Evolutionary conservation across 208 protist species (phyloP).

Genomic region (Porcisia deanei): DNA sequence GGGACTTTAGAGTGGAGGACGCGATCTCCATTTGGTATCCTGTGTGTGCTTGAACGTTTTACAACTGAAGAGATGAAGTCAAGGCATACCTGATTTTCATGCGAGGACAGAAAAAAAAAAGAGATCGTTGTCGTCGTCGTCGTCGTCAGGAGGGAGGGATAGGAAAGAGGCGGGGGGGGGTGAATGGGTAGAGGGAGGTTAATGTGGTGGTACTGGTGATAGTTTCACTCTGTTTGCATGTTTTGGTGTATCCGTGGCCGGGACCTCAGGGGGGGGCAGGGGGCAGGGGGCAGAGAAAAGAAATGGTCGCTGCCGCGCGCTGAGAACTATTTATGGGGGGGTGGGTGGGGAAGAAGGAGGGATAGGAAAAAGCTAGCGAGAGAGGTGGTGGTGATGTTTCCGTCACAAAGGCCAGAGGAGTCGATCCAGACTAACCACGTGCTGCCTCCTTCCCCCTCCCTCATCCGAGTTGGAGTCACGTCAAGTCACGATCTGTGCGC

Average conservation of each 20-base stretch:
- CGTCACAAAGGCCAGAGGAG: neutral
- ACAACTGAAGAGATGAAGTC: too few relatives aligned
- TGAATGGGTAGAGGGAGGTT: too few relatives aligned
- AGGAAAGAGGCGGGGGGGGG: neutral
- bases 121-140: too few relatives aligned
- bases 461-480: neutral
- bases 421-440: neutral
- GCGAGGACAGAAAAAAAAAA: neutral
- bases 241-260: neutral
- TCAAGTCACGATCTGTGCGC: too few relatives aligned
- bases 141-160: neutral
- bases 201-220: too few relatives aligned
- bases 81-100: neutral
- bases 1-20: neutral
- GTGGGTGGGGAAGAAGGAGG: neutral
- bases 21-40: slow-evolving; percentile 3
- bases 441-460: neutral
- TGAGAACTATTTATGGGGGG: neutral
- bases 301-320: neutral
- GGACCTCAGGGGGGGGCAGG: too few relatives aligned
- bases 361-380: neutral
- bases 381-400: neutral
- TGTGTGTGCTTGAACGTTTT: neutral
- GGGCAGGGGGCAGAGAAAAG: too few relatives aligned
- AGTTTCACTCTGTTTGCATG: too few relatives aligned